Evolutionary conservation across 306 rosid species (phyloP), one percentile per base, ranked within the genome.

Genomic region (Cucumis hystrix): DNA sequence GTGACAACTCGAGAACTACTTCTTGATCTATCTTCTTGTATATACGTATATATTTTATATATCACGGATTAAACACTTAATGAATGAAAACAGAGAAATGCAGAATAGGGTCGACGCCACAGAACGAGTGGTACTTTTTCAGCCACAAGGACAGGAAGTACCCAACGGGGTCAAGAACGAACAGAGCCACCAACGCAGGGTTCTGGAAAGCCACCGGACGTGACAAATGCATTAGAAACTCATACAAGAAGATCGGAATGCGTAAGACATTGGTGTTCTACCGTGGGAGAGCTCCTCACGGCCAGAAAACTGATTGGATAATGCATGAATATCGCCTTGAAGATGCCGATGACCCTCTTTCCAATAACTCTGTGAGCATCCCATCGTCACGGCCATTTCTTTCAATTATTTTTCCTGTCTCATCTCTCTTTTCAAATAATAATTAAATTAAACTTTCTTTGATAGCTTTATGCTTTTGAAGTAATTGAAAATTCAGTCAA

Each of bases 141-240:
- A 95, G 98, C 85, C 98, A 95, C 86, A 95, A 94, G 81, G 98
- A 95, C 51, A 87, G 93, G 81, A 95, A 95, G 80, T 95, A 95
- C 62, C 98, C 98, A 3, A 95, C 98, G 3, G 98, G 98, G n/a
- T 92, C 98, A 20, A 88, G 98, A 84, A 95, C 98, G 1, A 95
- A 95, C 23, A 79, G 98, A 68, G 98, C 98, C 20, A 95, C 98
- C 7, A 87, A 81, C 21, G 98, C 97, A 13, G 98, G 98, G 41
- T 95, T 95, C 74, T 95, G 98, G 98, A 95, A 95, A 84, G 98
- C 98, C 2, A 95, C 98, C 0, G 98, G 98, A 6, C 84, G 98
- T 69, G 98, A 95, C 83, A 95, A 95, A 77, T 90, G 97, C 91
- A 92, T 95, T 14, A 71, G 97, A 20, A 95, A 88, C 82, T 87